Evolutionary conservation across 352 stramenopile species (phyloP).

Genomic region (Pythium aquatile): DNA sequence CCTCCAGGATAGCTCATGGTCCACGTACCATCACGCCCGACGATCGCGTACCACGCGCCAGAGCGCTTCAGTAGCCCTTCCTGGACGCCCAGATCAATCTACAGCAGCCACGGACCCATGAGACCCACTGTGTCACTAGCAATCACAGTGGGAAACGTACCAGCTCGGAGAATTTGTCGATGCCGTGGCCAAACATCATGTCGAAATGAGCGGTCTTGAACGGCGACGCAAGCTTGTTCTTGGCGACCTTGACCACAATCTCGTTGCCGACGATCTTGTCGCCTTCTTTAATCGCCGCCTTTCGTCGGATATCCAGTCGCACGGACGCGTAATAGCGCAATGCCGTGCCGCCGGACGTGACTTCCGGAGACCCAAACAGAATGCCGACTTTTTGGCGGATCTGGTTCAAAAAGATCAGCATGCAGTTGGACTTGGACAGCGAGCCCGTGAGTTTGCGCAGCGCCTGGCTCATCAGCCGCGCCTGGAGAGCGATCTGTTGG

Average conservation of each 20-base stretch:
- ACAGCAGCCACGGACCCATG: background rate
- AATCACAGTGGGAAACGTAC: conserved; percentile 25
- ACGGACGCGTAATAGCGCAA: conserved; percentile 90
- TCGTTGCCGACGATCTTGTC: conserved; percentile 94
- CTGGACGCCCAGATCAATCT: conserved; percentile 72
- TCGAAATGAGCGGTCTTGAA: conserved; percentile 96
- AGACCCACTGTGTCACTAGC: background rate
- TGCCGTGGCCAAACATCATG: conserved; percentile 97
- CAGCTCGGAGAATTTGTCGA: conserved; percentile 89
- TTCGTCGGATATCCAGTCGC: conserved; percentile 94
- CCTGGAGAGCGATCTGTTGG: conserved; percentile 97
- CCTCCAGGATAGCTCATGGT: background rate
- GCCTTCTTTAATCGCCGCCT: conserved; percentile 90
- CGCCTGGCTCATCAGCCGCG: conserved; percentile 96
- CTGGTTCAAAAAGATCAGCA: conserved; percentile 99
- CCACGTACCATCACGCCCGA: conserved; percentile 52
- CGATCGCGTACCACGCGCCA: conserved; percentile 76
- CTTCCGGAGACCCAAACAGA: conserved; percentile 97
- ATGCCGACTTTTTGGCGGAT: conserved; percentile 96
- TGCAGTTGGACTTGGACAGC: conserved; percentile 94
- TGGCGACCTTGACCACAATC: conserved; percentile 98
- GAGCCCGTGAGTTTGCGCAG: conserved; percentile 97
- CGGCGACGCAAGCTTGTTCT: conserved; percentile 98
- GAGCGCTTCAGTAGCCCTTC: conserved; percentile 76
- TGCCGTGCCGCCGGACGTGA: conserved; percentile 92